Conservation (phyloP, 441 rosid species). For the Jatropha multifida region DNA sequence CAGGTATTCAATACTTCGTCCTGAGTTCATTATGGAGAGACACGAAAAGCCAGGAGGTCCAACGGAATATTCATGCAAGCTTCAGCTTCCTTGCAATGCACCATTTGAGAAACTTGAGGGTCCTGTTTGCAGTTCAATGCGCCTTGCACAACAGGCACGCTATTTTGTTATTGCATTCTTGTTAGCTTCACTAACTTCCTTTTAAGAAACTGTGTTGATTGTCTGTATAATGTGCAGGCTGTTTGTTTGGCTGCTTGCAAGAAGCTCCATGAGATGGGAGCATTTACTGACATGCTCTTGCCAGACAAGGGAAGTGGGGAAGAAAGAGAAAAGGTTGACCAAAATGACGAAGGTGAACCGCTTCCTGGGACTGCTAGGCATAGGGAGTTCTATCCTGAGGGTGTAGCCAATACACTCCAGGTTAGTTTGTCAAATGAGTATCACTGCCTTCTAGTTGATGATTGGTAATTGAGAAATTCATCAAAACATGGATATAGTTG, state of each 20-base stretch:
- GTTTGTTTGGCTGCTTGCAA: conserved; percentile 99
- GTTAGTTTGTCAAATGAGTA: conserved; percentile 39
- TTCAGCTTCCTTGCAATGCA: conserved; percentile 98
- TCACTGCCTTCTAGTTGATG: conserved; percentile 5
- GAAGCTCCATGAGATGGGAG: conserved; percentile 99
- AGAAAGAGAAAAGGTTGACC: conserved; percentile 73
- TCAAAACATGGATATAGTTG: neutral
- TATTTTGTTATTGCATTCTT: conserved; percentile 15
- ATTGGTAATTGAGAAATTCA: neutral
- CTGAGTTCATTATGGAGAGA: conserved; percentile 88
- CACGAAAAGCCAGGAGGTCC: conserved; percentile 95
- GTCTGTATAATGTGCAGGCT: conserved; percentile 54
- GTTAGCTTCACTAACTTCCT: conserved; percentile 1
- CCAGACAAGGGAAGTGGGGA: conserved; percentile 99
- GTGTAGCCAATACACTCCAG: conserved; percentile 90
- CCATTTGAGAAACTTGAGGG: conserved; percentile 99
- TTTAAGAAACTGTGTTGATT: conserved; percentile 18
- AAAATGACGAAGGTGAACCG: conserved; percentile 90
- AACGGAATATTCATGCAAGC: conserved; percentile 93
- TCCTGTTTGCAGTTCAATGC: conserved; percentile 89
- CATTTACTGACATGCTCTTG: conserved; percentile 97
- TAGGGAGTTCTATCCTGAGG: conserved; percentile 99
- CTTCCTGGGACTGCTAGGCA: conserved; percentile 99
- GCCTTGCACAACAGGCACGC: conserved; percentile 94
- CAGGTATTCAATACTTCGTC: conserved; percentile 97